Base-by-base conservation (phyloP, 1,284 basidiomycete species). In the Veloboletus limbatus region DNA sequence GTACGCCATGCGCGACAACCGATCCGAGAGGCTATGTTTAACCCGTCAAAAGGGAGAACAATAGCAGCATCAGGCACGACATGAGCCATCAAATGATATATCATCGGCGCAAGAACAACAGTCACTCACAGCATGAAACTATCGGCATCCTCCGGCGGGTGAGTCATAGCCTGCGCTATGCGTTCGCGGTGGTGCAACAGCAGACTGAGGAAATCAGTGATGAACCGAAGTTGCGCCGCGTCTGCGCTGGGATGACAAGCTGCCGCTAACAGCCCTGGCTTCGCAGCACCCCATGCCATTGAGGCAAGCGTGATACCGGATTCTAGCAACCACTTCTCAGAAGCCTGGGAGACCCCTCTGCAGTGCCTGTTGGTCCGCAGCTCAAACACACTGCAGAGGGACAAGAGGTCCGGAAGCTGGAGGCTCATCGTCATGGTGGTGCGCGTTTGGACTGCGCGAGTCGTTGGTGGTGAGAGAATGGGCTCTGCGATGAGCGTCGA, bases 181-280 rank as follows among this genome's bases (percentile, higher is more conserved):
- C 32, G 46, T 24, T 66, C 57, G 11, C 57, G 57, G 42, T 68
- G 59, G 42, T 68, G 62, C 26, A 75, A 59, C 32, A 75, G 50
- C 32, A 80, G 51, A 27, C 72, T 69, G 45, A 77, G 56, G 47
- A 81, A 73, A 52, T 83, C 76, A 17, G 73, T 68, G 42, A 76
- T 64, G 30, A 79, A 63, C 25, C 69, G 66, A 22, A 85, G 62
- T 55, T 84, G 82, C 1, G 77, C 65, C 14, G 65, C 59, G 54
- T 83, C 82, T 54, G 75, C 77, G 3, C 67, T 73, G 6, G 82
- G 81, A 53, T 78, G 77, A 54, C 78, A 81, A 4, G 81, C 64
- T 2, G 77, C 68, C 2, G 77, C 78, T 22, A 81, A 69, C 17
- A 85, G 61, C 1, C 78, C 78, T 11, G 73, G 61, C 55, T 79